A percentile compares a stretch with the other conserved stretches of the same genome.
phyloP scores from a whole-genome alignment of 2,329 filamentous ascomycete species.

The Cadophora malorum region DNA sequence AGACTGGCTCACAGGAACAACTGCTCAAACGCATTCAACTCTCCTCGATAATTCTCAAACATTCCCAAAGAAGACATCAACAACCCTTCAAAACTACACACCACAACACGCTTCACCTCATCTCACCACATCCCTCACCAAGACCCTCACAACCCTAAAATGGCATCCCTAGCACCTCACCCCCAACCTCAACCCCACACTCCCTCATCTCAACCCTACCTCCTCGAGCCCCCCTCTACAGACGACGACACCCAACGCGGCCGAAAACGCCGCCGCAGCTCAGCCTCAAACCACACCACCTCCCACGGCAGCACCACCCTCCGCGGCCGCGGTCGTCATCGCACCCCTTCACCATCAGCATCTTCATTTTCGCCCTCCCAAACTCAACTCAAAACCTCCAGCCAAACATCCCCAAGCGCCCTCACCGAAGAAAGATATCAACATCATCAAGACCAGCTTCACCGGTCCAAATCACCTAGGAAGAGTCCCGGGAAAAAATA shows the following conservation, averaged over 20 bases:
- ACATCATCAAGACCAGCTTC: not conserved
- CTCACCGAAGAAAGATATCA: not conserved
- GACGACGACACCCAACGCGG: conserved; percentile 39
- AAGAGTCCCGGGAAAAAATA: conserved; percentile 30
- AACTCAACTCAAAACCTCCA: not conserved
- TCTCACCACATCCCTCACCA: not conserved
- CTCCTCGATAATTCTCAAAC: no score
- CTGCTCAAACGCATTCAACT: no score
- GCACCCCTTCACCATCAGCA: conserved; percentile 36
- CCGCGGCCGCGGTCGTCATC: conserved; percentile 40
- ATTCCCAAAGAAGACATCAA: no score
- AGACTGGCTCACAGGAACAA: no score
- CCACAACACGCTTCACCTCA: not conserved
- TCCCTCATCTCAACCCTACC: conserved; percentile 9
- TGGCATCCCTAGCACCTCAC: conserved; percentile 8
- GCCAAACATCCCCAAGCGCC: conserved; percentile 26
- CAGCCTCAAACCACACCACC: conserved; percentile 26
- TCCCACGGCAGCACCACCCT: conserved; percentile 37
- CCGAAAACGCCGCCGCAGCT: conserved; percentile 42
- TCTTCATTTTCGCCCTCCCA: not conserved
- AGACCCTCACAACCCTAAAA: no score
- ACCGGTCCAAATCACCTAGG: not conserved
- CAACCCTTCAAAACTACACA: not conserved
- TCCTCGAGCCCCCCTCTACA: conserved; percentile 22
- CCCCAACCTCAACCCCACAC: not conserved